phyloP scores from a whole-genome alignment of 257 asterid genomes.

The Eustoma russellianum region DNA sequence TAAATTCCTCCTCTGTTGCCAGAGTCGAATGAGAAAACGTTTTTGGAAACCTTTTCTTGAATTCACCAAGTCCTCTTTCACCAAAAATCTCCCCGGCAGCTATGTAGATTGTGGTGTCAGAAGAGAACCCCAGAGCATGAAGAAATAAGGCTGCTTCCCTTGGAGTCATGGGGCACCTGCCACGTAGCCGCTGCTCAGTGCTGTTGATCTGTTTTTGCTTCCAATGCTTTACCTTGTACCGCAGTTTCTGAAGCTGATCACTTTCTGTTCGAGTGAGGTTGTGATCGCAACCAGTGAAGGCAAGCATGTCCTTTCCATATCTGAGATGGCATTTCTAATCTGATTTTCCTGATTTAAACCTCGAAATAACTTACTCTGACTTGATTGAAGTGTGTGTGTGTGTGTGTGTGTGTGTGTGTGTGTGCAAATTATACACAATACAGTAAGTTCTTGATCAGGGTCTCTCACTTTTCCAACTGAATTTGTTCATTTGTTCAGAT shows the following conservation, averaged over 20 bases:
- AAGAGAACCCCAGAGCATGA: conserved; percentile 29
- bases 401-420: too few relatives aligned
- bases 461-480: too few relatives aligned
- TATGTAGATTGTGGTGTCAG: conserved; percentile 22
- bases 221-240: conserved; percentile 28
- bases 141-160: conserved; percentile 36
- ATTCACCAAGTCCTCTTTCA: conserved; percentile 12
- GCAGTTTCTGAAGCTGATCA: conserved; percentile 18
- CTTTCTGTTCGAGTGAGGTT: conserved; percentile 22
- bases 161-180: conserved; percentile 37
- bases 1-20: conserved; percentile 29
- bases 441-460: too few relatives aligned
- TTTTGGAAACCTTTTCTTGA: conserved; percentile 23
- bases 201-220: conserved; percentile 32
- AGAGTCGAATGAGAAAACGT: conserved; percentile 24
- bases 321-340: conserved; percentile 8
- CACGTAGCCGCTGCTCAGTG: conserved; percentile 18
- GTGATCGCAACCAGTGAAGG: conserved; percentile 42
- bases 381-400: too few relatives aligned
- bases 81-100: conserved; percentile 29
- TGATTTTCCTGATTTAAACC: too few relatives aligned
- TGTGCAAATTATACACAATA: too few relatives aligned
- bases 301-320: conserved; percentile 43
- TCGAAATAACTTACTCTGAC: too few relatives aligned
- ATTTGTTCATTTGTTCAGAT: too few relatives aligned